A percentile compares a stretch with the other conserved stretches of the same genome.
These are phyloP conservation scores for Miamiensis avidus DNA, from an alignment of 169 alveolate species.

Conservation along the genomic window DNA sequence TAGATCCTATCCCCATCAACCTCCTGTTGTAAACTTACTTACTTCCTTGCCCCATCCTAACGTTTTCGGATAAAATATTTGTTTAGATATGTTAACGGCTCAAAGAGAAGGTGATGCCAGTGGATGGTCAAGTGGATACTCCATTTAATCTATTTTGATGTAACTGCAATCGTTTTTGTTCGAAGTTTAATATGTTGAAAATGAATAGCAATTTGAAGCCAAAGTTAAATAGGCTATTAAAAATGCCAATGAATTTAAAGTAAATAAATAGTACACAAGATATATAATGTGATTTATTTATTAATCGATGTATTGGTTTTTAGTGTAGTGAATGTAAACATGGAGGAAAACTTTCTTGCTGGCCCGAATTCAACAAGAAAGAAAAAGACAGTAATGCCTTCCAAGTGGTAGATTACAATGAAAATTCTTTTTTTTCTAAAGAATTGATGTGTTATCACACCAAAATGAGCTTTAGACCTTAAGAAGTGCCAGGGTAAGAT, in stretches of 20 bases:
- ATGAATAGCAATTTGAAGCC: slow-evolving; percentile 29
- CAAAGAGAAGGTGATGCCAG: slow-evolving; percentile 44
- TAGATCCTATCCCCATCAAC: slow-evolving; percentile 59
- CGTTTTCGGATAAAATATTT: slow-evolving; percentile 58
- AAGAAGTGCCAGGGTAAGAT: slow-evolving; percentile 46
- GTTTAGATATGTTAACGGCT: slow-evolving; percentile 62
- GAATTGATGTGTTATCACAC: slow-evolving; percentile 68
- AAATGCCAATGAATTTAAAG: slow-evolving; percentile 62
- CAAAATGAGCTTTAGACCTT: slow-evolving; percentile 44
- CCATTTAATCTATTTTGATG: slow-evolving; percentile 71
- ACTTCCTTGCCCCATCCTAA: slow-evolving; percentile 62
- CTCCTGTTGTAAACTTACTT: slow-evolving; percentile 59
- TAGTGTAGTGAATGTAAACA: slow-evolving; percentile 71
- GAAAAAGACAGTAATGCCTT: slow-evolving; percentile 45
- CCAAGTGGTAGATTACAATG: slow-evolving; percentile 22
- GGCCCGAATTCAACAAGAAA: slow-evolving; percentile 66
- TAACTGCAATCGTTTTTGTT: slow-evolving; percentile 75
- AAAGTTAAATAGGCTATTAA: slow-evolving; percentile 54
- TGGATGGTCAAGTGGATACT: slow-evolving; percentile 83
- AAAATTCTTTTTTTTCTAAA: slow-evolving; percentile 45
- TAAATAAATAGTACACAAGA: no score
- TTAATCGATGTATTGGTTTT: no score
- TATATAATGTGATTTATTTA: no score
- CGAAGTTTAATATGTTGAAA: slow-evolving; percentile 53
- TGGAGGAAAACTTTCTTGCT: slow-evolving; percentile 69